Base-by-base conservation (phyloP, 352 stramenopile species). In the Phytopythium montanum region DNA sequence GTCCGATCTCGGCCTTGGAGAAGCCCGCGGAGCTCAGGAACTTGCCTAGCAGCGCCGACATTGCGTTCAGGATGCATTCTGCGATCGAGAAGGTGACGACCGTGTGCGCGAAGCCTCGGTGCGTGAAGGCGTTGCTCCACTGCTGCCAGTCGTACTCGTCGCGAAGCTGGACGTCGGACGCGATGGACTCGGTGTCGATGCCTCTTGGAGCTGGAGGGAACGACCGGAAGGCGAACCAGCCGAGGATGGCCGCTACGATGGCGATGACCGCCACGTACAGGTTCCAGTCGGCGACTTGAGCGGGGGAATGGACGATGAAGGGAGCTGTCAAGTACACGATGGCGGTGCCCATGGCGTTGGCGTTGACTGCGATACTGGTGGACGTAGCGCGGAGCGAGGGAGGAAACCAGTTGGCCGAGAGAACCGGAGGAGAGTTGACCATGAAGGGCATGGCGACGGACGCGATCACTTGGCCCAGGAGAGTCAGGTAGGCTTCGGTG, bases 401-500 rank as follows among this genome's bases (percentile, higher is more conserved):
- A 9, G 80, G 79, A 55, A 90, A 92, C 82, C 82, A 92, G 42
- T 90, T 87, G 5, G 78, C 80, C 0, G 79, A 90, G 2, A 92
- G 63, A 23, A 92, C 78, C 0, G 82, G 76, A 4, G 82, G 80
- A 10, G 82, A 92, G 54, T 92, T 92, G n/a, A 92, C 79, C 82
- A 92, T 92, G 64, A 92, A 92, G n/a, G 82, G 82, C 80, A 90
- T 90, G 0, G 82, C 82, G 12, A 85, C 58, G 0, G 82, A 86
- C 39, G 82, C 79, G 29, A 92, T 25, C 48, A 83, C 71, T 44
- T 92, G 82, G 14, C 82, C 82, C 0, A 81, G 2, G n/a, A 90
- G 33, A 3, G 80, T 87, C 38, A 81, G 39, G 25, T 73, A 64
- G 26, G 61, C 68, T 48, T 87, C 77, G 16, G 59, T 60, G 3